Evolutionary conservation across 78 protist genomes (phyloP).

Genomic region (slime mould (Dictyostelium discoideum)): DNA sequence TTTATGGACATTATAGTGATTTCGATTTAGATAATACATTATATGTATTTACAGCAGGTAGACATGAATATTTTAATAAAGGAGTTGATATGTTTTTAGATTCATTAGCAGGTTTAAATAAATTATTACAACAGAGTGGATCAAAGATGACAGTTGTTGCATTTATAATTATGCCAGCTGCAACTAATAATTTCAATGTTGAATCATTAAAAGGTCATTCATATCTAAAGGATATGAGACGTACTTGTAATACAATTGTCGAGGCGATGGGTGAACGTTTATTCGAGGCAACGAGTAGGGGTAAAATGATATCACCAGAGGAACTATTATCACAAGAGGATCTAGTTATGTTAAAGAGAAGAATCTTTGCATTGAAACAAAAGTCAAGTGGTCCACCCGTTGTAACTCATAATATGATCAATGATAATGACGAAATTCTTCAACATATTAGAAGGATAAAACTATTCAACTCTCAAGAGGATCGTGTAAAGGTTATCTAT

Average conservation of each 20-base stretch:
- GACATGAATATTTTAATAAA: constrained; percentile 90
- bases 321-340: constrained; percentile 60
- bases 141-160: constrained; percentile 83
- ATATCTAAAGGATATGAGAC: constrained; percentile 74
- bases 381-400: constrained; percentile 84
- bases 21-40: constrained; percentile 91
- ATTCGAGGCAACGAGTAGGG: constrained; percentile 77
- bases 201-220: constrained; percentile 87
- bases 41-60: constrained; percentile 92
- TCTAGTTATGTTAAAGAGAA: constrained; percentile 75
- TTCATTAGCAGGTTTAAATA: constrained; percentile 84
- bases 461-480: constrained; percentile 76
- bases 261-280: constrained; percentile 65
- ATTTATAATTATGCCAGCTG: constrained; percentile 88
- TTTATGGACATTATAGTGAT: constrained; percentile 85
- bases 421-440: constrained; percentile 78
- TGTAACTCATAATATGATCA: constrained; percentile 89
- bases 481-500: constrained; percentile 90
- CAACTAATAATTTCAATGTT: constrained; percentile 82
- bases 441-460: constrained; percentile 64
- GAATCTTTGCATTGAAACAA: constrained; percentile 54
- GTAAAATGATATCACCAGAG: constrained; percentile 73
- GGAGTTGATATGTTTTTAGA: constrained; percentile 90
- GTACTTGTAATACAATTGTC: constrained; percentile 71
- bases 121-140: constrained; percentile 58